Base-by-base conservation (phyloP, 2,329 filamentous ascomycete genomes). In the Lachnellula willkommii region DNA sequence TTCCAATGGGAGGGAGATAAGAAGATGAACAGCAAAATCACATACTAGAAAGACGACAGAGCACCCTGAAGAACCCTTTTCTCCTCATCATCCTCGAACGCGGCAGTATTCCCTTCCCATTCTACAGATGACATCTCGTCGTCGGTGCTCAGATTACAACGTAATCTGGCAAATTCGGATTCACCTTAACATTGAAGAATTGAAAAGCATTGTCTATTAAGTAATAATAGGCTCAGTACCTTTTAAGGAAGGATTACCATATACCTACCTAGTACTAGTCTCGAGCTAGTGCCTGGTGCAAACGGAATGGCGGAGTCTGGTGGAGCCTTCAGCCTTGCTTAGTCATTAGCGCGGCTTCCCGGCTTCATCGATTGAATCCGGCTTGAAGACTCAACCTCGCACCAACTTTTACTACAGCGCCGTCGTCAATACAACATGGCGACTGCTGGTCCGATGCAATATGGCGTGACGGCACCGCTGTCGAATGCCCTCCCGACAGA, bases 31-130 rank as follows among this genome's bases (percentile, higher is more conserved):
- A 37, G 7, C 15, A 50, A 47, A 47, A 22, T 20, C 36, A 79
- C 87, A 73, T 77, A 96, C 91, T 86, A 80, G 72, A 94, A 97
- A 11, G 93, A 96, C 74, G 96, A 90, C 52, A 97, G 74, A 2
- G 91, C 87, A 50, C 84, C 85, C 70, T 89, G 89, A 9, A 97
- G 80, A 49, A 95, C 90, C 59, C 80, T 80, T 49, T 84, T 77
- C 73, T 99, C 93, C 61, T 95, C 90, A 0, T 85, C 83, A 65
- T 96, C 91, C 36, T 56, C 56, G 42, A 59, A 55, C 9, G 59
- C 54, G 24, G 66, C 57, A 15, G 85, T 84, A 52, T 86, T 77
- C 2, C 82, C 84, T 72, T 65, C 62, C 63, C 63, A 65, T 26
- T 64, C 60, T 15, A 52, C 28, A 28, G 49, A 49, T 32, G 56